Evolutionary conservation across 495 filamentous ascomycete species (phyloP).

Genomic region (Cercophora newfieldiana): DNA sequence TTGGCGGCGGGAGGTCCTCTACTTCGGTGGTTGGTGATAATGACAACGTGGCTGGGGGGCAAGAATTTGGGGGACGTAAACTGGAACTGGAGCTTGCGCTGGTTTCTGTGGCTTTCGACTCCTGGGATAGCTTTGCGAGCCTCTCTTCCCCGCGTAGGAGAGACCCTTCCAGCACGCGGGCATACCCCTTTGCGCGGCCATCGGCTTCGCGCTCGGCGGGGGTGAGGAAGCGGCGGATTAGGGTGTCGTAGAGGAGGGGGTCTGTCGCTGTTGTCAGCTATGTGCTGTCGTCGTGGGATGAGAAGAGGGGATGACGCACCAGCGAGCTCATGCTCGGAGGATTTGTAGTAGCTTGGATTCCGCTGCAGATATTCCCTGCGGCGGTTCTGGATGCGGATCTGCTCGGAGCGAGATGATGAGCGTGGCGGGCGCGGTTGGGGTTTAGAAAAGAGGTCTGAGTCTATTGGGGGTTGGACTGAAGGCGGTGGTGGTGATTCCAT

Average conservation of each 20-base stretch:
- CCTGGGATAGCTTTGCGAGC: slow-evolving; percentile 58
- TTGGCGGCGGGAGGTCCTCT: slow-evolving; percentile 57
- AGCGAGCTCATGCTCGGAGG: slow-evolving; percentile 46
- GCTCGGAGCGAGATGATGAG: slow-evolving; percentile 34
- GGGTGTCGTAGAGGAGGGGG: slow-evolving; percentile 75
- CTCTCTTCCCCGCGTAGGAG: slow-evolving; percentile 71
- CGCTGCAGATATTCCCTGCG: slow-evolving; percentile 44
- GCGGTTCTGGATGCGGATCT: slow-evolving; percentile 44
- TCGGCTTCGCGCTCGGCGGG: slow-evolving; percentile 70
- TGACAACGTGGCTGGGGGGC: too few relatives aligned
- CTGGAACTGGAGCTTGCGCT: neutral
- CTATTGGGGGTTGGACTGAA: slow-evolving; percentile 8
- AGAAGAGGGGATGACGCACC: slow-evolving; percentile 27
- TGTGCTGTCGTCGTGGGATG: neutral
- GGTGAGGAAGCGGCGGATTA: slow-evolving; percentile 76
- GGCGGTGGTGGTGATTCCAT: slow-evolving; percentile 26
- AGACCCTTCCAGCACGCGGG: slow-evolving; percentile 70
- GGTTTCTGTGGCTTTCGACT: slow-evolving; percentile 32
- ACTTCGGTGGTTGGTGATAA: too few relatives aligned
- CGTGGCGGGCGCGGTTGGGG: slow-evolving; percentile 42
- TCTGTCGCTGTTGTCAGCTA: slow-evolving; percentile 43
- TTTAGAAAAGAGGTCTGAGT: slow-evolving; percentile 21
- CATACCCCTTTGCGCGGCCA: slow-evolving; percentile 70
- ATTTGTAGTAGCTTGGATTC: slow-evolving; percentile 42
- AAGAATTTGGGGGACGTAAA: neutral